Evolutionary conservation across 108 stramenopile species (phyloP).

Genomic region (Stephanodiscus minutulus): DNA sequence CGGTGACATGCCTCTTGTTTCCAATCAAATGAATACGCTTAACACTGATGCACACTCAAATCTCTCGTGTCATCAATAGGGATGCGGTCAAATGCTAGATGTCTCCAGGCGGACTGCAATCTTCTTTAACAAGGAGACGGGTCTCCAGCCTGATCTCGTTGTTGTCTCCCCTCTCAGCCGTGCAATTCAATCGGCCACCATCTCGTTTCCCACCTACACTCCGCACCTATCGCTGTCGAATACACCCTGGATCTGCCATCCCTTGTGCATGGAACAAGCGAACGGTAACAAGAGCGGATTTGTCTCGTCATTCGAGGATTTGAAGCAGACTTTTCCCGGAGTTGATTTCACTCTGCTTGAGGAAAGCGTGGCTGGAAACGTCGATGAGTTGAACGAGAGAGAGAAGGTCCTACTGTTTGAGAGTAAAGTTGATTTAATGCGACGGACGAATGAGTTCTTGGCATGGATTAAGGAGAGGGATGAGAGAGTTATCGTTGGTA

Average conservation of each 20-base stretch:
- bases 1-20: not conserved
- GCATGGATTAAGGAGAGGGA: slow-evolving; percentile 46
- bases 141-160: slow-evolving; percentile 45
- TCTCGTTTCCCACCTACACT: slow-evolving; percentile 42
- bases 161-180: slow-evolving; percentile 51
- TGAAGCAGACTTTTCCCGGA: slow-evolving; percentile 40
- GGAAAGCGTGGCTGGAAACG: slow-evolving; percentile 24
- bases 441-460: slow-evolving; percentile 44
- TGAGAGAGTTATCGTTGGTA: slow-evolving; percentile 50
- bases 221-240: slow-evolving; percentile 24
- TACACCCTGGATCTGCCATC: slow-evolving; percentile 50
- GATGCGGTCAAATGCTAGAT: slow-evolving; percentile 49
- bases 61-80: slow-evolving; percentile 7
- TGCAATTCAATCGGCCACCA: slow-evolving; percentile 47
- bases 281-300: slow-evolving; percentile 52
- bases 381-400: slow-evolving; percentile 11
- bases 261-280: slow-evolving; percentile 42
- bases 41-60: not conserved
- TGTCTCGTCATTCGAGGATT: slow-evolving; percentile 19
- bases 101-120: slow-evolving; percentile 44
- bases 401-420: slow-evolving; percentile 41
- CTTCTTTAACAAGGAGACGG: slow-evolving; percentile 49
- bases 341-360: slow-evolving; percentile 34
- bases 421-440: slow-evolving; percentile 46
- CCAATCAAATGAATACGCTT: not conserved